phyloP scores from a whole-genome alignment of 768 basidiomycete species.

The Rhodotorula babjevae region DNA sequence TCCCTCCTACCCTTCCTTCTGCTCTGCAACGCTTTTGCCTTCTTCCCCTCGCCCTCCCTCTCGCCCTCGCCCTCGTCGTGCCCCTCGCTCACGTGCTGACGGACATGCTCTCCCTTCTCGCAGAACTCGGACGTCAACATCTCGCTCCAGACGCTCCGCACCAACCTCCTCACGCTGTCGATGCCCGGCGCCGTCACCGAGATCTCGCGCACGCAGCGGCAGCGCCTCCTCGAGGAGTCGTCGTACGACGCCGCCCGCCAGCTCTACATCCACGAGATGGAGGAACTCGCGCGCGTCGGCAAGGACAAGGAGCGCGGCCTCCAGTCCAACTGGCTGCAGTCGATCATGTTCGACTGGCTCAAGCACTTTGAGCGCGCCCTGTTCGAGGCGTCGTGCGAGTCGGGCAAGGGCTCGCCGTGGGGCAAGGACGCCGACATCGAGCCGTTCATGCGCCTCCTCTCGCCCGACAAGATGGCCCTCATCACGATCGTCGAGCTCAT shows the following conservation, averaged over 20 bases:
- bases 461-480: constrained; percentile 72
- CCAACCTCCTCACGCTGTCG: constrained; percentile 60
- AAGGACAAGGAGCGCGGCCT: constrained; percentile 46
- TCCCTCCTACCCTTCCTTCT: too few relatives aligned
- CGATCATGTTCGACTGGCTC: constrained; percentile 88
- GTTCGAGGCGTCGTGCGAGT: constrained; percentile 54
- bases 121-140: constrained; percentile 45
- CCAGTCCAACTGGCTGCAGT: constrained; percentile 55
- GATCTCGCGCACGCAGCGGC: constrained; percentile 66
- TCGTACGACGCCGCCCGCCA: constrained; percentile 77
- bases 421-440: constrained; percentile 50
- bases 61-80: too few relatives aligned
- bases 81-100: too few relatives aligned
- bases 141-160: constrained; percentile 59
- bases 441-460: constrained; percentile 71
- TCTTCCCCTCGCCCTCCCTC: too few relatives aligned
- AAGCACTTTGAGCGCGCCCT: constrained; percentile 53
- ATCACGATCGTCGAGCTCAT: constrained; percentile 86
- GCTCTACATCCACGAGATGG: constrained; percentile 62
- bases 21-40: too few relatives aligned
- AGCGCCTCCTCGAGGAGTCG: constrained; percentile 75
- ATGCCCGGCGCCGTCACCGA: constrained; percentile 61
- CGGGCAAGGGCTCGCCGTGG: constrained; percentile 15
- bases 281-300: constrained; percentile 57
- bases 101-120: too few relatives aligned